phyloP scores from a whole-genome alignment of 345 rosid species.

The Leavenworthia alabamica region DNA sequence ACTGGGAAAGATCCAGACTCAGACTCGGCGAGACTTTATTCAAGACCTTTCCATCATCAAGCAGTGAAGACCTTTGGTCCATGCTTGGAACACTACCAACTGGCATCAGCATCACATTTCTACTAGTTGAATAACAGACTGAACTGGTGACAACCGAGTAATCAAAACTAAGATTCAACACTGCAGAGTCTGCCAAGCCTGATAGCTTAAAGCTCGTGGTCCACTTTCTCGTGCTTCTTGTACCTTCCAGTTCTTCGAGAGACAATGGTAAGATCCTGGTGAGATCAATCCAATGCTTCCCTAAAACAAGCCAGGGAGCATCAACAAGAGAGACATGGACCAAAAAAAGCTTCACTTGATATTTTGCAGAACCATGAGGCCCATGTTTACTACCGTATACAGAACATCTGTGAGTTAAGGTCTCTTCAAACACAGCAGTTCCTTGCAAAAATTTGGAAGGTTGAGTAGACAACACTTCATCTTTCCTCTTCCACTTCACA shows the following conservation, averaged over 20 bases:
- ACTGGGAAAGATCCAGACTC: slow-evolving; percentile 58
- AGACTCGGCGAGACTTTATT: slow-evolving; percentile 35
- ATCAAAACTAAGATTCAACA: slow-evolving; percentile 63
- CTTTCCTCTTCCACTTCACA: slow-evolving; percentile 70
- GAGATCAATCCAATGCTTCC: slow-evolving; percentile 75
- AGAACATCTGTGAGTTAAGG: slow-evolving; percentile 47
- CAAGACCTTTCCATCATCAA: slow-evolving; percentile 39
- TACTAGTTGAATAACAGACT: slow-evolving; percentile 23
- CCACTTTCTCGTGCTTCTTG: slow-evolving; percentile 58
- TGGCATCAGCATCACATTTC: slow-evolving; percentile 33
- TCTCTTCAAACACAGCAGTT: slow-evolving; percentile 61
- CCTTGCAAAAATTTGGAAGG: slow-evolving; percentile 46
- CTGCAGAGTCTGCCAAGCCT: slow-evolving; percentile 56
- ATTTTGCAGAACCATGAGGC: slow-evolving; percentile 49
- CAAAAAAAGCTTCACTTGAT: slow-evolving; percentile 53
- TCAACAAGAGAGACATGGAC: slow-evolving; percentile 42
- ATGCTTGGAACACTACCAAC: slow-evolving; percentile 50
- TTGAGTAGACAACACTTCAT: slow-evolving; percentile 43
- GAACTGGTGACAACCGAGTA: slow-evolving; percentile 40
- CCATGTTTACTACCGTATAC: slow-evolving; percentile 60
- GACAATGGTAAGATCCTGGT: slow-evolving; percentile 66
- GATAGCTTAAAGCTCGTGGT: slow-evolving; percentile 61
- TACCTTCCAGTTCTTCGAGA: slow-evolving; percentile 61
- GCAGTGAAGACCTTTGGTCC: slow-evolving; percentile 24
- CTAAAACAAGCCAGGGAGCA: slow-evolving; percentile 39